Base-by-base conservation (phyloP, 164 flowering plant genomes). In the Vitis rotundifolia region DNA sequence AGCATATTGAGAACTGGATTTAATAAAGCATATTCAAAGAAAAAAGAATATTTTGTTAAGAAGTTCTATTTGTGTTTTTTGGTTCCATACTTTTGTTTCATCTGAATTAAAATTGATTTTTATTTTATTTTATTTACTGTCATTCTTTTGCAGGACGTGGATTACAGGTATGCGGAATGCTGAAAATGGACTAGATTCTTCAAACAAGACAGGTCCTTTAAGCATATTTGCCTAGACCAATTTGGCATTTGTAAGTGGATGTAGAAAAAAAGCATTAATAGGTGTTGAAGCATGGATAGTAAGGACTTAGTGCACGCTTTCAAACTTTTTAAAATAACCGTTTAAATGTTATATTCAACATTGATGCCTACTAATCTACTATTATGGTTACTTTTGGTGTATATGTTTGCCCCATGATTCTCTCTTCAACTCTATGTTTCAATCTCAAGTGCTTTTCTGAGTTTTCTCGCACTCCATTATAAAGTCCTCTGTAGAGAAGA, bases 191-290 rank as follows among this genome's bases (percentile, higher is more conserved):
- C 82, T 89, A 7, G 81, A 76, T 19, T 81, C 90, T 11, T 71
- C 90, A 12, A 87, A 68, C 61, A 78, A 82, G 79, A 68, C 84
- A 3, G 91, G 91, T 60, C 84, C 86, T 2, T 11, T 85, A 67
- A 85, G 91, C 87, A 88, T 84, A 71, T 80, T 82, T 61, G 89
- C 84, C 0, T 89, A 73, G 72, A 31, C 12, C 53, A 8, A 59
- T 61, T 13, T 61, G 59, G 28, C 11, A 19, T 59, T 31, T 19
- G 29, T 29, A 61, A 29, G 19, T 54, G 59, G 60, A 59, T 61
- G 60, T 44, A 26, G 29, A 37, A 3, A 16, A 57, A 19, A 66
- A 54, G 1, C 66, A 16, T 13, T 10, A 60, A 60, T 29, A 56
- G 14, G 19, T 69, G 64, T 59, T 37, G 49, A 72, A 64, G n/a